Evolutionary conservation across 2,329 filamentous ascomycete genomes (phyloP).

Genomic region (Simplicillium aogashimaense): DNA sequence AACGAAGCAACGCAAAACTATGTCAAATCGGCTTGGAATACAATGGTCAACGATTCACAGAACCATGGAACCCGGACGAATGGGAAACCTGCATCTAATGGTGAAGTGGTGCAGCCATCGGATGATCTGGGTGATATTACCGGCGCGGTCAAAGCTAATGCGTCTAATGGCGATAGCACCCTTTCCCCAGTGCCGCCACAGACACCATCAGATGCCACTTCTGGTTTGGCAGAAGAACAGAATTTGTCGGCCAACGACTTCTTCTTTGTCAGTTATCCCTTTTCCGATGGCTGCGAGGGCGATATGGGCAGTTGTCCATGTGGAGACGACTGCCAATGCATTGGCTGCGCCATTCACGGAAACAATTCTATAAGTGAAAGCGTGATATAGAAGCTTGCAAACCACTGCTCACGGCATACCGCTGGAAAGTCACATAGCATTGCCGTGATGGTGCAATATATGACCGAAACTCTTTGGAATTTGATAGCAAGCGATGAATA

Average conservation of each 20-base stretch:
- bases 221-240: constrained; percentile 37
- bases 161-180: constrained; percentile 14
- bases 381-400: no score
- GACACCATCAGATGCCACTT: constrained; percentile 37
- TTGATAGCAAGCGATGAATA: no score
- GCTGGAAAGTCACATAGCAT: no score
- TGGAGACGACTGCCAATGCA: constrained; percentile 48
- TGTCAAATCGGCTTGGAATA: constrained; percentile 37
- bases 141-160: constrained; percentile 1
- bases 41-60: constrained; percentile 24
- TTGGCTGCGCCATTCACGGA: constrained; percentile 46
- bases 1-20: constrained; percentile 51
- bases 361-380: constrained; percentile 8
- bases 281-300: constrained; percentile 36
- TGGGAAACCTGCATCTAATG: constrained; percentile 5
- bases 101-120: constrained; percentile 12
- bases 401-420: no score
- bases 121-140: constrained; percentile 5
- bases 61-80: constrained; percentile 3
- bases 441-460: no score
- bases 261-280: constrained; percentile 49
- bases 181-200: constrained; percentile 29
- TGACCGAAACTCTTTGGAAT: no score
- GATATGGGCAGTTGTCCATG: constrained; percentile 43
- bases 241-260: constrained; percentile 41